Evolutionary conservation across 2,329 filamentous ascomycete species (phyloP).

Genomic region (Aspergillus tamarii): DNA sequence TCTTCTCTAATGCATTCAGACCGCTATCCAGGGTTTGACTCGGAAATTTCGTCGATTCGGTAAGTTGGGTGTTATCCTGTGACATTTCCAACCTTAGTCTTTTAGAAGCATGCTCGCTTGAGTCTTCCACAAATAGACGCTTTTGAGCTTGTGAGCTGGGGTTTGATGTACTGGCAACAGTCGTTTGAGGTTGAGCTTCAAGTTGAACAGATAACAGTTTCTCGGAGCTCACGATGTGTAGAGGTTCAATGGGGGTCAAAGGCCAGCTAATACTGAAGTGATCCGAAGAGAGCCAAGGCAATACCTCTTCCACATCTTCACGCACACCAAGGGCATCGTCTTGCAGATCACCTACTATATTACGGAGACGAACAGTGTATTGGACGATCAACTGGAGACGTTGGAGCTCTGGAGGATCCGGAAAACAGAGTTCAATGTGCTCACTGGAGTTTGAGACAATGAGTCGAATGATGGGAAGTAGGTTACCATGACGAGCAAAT

Average conservation of each 20-base stretch:
- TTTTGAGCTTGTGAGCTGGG: conserved; percentile 27
- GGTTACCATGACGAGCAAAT: conserved; percentile 35
- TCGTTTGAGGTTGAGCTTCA: conserved; percentile 11
- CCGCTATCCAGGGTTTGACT: conserved; percentile 36
- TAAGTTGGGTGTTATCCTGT: conserved; percentile 42
- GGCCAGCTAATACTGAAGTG: conserved; percentile 43
- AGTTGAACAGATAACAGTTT: conserved; percentile 25
- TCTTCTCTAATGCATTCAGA: conserved; percentile 32
- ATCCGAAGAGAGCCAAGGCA: conserved; percentile 37
- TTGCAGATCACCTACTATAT: conserved; percentile 45
- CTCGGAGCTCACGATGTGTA: conserved; percentile 37
- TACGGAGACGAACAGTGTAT: conserved; percentile 35
- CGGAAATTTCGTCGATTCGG: conserved; percentile 36
- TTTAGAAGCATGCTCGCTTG: conserved; percentile 36
- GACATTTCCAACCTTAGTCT: conserved; percentile 40
- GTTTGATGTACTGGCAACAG: background rate
- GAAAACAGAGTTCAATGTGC: conserved; percentile 49
- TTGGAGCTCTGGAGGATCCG: conserved; percentile 37
- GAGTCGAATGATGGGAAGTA: conserved; percentile 49
- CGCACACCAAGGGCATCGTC: conserved; percentile 44
- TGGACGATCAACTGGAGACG: conserved; percentile 39
- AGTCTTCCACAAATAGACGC: conserved; percentile 38
- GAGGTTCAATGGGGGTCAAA: conserved; percentile 40
- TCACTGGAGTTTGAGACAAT: conserved; percentile 51
- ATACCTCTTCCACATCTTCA: conserved; percentile 45